A percentile compares a stretch with the other conserved stretches of the same genome.
Conservation (phyloP, 768 basidiomycete genomes). For the Trametes gibbosa region DNA sequence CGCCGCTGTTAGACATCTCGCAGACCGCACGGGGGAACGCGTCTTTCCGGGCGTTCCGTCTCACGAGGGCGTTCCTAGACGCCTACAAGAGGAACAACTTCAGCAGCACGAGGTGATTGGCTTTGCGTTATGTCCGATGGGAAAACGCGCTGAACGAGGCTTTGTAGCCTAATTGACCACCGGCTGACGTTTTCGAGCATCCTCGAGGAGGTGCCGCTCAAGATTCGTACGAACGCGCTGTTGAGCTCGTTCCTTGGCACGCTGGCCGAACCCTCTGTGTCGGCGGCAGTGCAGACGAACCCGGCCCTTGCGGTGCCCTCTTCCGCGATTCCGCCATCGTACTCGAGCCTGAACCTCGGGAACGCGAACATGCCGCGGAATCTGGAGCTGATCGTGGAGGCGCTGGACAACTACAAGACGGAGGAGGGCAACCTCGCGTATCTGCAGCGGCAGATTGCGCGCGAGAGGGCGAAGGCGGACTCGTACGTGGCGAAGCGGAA, state of each 20-base stretch:
- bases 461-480: constrained; percentile 81
- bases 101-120: constrained; percentile 72
- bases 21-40: constrained; percentile 80
- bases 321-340: constrained; percentile 57
- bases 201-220: constrained; percentile 81
- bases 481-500: constrained; percentile 78
- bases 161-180: constrained; percentile 67
- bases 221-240: constrained; percentile 78
- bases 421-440: constrained; percentile 94
- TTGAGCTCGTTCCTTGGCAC: constrained; percentile 75
- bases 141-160: constrained; percentile 7
- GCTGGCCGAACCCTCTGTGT: constrained; percentile 48
- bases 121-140: neutral
- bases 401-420: constrained; percentile 80
- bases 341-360: constrained; percentile 68
- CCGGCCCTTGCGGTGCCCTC: constrained; percentile 35
- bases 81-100: constrained; percentile 84
- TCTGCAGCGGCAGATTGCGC: constrained; percentile 80
- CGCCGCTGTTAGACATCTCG: constrained; percentile 56
- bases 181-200: constrained; percentile 83
- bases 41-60: constrained; percentile 83
- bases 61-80: constrained; percentile 76
- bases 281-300: constrained; percentile 34
- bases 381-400: constrained; percentile 82
- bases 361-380: constrained; percentile 68